Evolutionary conservation across 306 rosid genomes (phyloP).

Genomic region (Bauhinia variegata): DNA sequence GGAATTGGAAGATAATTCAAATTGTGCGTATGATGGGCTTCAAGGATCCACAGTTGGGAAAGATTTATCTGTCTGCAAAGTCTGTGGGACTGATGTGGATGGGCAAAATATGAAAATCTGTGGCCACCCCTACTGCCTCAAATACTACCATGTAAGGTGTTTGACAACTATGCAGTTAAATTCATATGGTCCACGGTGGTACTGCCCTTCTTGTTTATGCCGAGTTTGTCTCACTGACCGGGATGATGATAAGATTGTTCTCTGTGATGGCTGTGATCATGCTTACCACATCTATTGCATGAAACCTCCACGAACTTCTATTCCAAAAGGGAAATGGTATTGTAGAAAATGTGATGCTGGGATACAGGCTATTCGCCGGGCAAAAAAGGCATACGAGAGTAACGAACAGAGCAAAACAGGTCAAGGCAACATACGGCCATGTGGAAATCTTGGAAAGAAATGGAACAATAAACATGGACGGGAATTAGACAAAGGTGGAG

Average conservation of each 20-base stretch:
- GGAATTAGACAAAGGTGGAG: slow-evolving; percentile 60
- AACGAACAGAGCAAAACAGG: slow-evolving; percentile 41
- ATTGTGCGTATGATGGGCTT: slow-evolving; percentile 50
- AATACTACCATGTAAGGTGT: slow-evolving; percentile 77
- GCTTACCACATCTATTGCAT: slow-evolving; percentile 85
- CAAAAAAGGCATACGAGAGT: slow-evolving; percentile 57
- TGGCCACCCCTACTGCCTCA: slow-evolving; percentile 63
- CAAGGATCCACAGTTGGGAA: slow-evolving; percentile 35
- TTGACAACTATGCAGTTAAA: slow-evolving; percentile 64
- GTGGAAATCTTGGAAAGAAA: slow-evolving; percentile 36
- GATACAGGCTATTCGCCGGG: slow-evolving; percentile 59
- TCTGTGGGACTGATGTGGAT: slow-evolving; percentile 59
- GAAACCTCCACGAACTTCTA: slow-evolving; percentile 59
- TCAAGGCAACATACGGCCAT: slow-evolving; percentile 41
- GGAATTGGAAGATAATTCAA: slow-evolving; percentile 58
- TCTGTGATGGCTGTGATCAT: slow-evolving; percentile 94
- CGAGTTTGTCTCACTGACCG: slow-evolving; percentile 65
- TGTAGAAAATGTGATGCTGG: slow-evolving; percentile 73
- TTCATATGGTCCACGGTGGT: slow-evolving; percentile 64
- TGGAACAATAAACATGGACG: slow-evolving; percentile 50
- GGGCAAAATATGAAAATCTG: slow-evolving; percentile 54
- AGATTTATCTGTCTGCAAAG: slow-evolving; percentile 48
- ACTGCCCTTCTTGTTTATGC: slow-evolving; percentile 94
- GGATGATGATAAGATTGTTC: slow-evolving; percentile 70
- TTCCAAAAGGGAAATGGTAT: slow-evolving; percentile 85